Base-by-base conservation (phyloP, 257 asterid genomes). In the Lycium barbarum region DNA sequence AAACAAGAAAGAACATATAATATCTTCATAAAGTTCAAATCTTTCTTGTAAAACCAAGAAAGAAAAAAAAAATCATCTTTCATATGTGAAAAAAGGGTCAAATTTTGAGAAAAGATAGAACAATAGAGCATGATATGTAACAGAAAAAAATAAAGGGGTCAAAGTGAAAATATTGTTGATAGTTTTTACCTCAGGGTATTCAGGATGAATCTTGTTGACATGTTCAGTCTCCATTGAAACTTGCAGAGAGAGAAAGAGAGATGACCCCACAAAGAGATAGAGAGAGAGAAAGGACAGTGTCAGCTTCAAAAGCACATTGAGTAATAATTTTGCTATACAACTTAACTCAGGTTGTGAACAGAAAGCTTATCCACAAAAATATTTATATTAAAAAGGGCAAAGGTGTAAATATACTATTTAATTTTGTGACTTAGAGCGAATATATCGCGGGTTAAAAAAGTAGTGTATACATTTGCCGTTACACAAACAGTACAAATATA, bases 181-280 rank as follows among this genome's bases (percentile, higher is more conserved):
- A 20, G 38, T 12, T 13, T 6, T 74, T 22, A 74, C 81, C 81
- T 74, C 13, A 22, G 62, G 62, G 62, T 74, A 74, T 74, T 74
- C 81, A 22, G 59, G 62, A 49, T 74, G 81, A 74, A 53, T 49
- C 62, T 22, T 49, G 81, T 74, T 49, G 81, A 49, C 22, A 74
- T 49, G 13, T 74, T 49, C 45, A 74, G 81, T 26, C 13, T 59
- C 81, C 81, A 74, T 74, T 74, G 62, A 49, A 74, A 49, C 81
- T 74, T 74, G 81, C 43, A 22, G 9, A 49, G 22, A 47, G 43
- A 26, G 71, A 9, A 40, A 11, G 38, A 63, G 38, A 63, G 80
- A 71, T 49, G 81, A 47, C 81, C 81, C 81, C 81, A 49, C 81
- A 74, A 13, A 49, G 81, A 74, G 20, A 74, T 74, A 62, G 43